These are phyloP conservation scores for Nitzschia putrida DNA, from an alignment of 108 stramenopile genomes.

Conservation along the genomic window DNA sequence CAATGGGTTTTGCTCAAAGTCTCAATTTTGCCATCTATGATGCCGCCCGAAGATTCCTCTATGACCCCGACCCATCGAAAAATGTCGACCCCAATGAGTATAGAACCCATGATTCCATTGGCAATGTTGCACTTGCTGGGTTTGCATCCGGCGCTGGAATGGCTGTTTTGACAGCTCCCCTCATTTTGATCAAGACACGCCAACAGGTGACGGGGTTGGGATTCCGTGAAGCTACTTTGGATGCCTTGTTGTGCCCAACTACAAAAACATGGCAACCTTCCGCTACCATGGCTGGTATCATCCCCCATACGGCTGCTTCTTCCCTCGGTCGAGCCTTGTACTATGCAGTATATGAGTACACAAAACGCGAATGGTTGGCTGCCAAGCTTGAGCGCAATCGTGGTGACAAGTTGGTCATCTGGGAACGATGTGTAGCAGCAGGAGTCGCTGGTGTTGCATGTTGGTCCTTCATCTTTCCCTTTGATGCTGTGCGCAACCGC, in stretches of 20 bases:
- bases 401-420: slow-evolving; percentile 13
- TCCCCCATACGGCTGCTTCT: slow-evolving; percentile 62
- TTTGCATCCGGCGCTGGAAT: slow-evolving; percentile 50
- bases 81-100: slow-evolving; percentile 38
- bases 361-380: slow-evolving; percentile 48
- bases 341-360: slow-evolving; percentile 57
- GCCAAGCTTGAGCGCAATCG: slow-evolving; percentile 6
- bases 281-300: slow-evolving; percentile 51
- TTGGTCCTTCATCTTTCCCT: slow-evolving; percentile 77
- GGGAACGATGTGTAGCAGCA: slow-evolving; percentile 71
- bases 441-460: slow-evolving; percentile 65
- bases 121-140: slow-evolving; percentile 60
- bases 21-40: slow-evolving; percentile 80
- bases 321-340: slow-evolving; percentile 63
- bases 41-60: slow-evolving; percentile 53
- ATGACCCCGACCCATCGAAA: slow-evolving; percentile 8
- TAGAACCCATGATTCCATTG: slow-evolving; percentile 54
- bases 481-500: slow-evolving; percentile 60
- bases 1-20: slow-evolving; percentile 65
- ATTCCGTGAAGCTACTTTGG: slow-evolving; percentile 55
- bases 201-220: slow-evolving; percentile 70
- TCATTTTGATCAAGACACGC: slow-evolving; percentile 68
- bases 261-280: background rate
- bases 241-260: slow-evolving; percentile 27
- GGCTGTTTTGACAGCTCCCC: slow-evolving; percentile 56